Base-by-base conservation (phyloP, 768 basidiomycete genomes). In the Guyanaporus albipodus region DNA sequence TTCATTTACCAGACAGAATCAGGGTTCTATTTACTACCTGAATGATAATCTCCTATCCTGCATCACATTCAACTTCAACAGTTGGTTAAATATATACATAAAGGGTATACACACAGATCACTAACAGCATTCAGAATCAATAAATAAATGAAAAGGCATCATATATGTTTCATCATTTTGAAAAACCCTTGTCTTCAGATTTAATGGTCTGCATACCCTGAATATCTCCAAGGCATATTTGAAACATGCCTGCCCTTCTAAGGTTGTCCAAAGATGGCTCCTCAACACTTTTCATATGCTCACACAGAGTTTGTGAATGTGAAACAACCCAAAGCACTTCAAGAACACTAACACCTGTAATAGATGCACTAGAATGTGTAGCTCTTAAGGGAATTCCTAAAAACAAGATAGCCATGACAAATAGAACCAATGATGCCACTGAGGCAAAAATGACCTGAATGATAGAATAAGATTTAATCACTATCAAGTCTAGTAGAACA, bases 271-370 rank as follows among this genome's bases (percentile, higher is more conserved):
- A 8, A 21, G 35, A 26, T 10, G 46, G 38, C 2, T 48, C 36
- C 2, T 45, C 9, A 0, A 57, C 4, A 4, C 44, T 32, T 15
- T 11, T 22, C 37, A 57, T 27, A 2, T 31, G 33, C 9, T 48
- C 35, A 8, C 22, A 19, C 1, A 57, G 9, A n/a, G 32, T 23
- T 14, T 26, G 24, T 3, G 56, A 52, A 17, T 51, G 46, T 7
- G 17, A 34, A 29, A 32, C 35, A 27, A 53, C 6, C 55, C 55
- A 57, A 1, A 57, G 37, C 0, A 26, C 38, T 35, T 57, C 55
- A 22, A 57, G n/a, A 12, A 57, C 38, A 39, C 55, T 52, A 5
- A 44, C 10, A 17, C 49, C 31, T 24, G 35, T 38, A 10, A 56
- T 44, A 7, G 39, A 42, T 42, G 21, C 3, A 8, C 28, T 8